phyloP scores from a whole-genome alignment of 768 basidiomycete species.

The Auricularia sp. region DNA sequence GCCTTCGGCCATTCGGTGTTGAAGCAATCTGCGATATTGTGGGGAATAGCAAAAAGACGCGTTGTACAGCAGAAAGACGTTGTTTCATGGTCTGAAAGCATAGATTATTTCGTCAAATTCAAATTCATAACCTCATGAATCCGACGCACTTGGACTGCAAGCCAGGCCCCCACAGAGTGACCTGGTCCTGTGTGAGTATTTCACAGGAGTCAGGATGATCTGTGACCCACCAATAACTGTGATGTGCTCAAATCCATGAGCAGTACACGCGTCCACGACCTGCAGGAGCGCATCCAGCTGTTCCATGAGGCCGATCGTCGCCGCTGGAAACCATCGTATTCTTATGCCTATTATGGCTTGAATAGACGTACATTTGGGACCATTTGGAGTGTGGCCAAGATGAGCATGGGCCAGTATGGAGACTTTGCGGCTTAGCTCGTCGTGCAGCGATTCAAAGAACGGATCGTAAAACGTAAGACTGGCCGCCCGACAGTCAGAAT shows the following conservation, averaged over 20 bases:
- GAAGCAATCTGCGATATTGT: slow-evolving; percentile 51
- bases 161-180: slow-evolving; percentile 69
- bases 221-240: slow-evolving; percentile 8
- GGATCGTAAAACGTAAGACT: slow-evolving; percentile 42
- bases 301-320: slow-evolving; percentile 28
- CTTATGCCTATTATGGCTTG: not conserved
- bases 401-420: slow-evolving; percentile 54
- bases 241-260: slow-evolving; percentile 10
- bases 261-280: slow-evolving; percentile 38
- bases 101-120: not conserved
- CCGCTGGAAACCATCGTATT: slow-evolving; percentile 9
- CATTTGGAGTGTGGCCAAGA: slow-evolving; percentile 47
- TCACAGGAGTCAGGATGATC: slow-evolving; percentile 30
- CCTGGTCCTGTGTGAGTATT: slow-evolving; percentile 18
- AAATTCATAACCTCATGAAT: slow-evolving; percentile 2
- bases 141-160: slow-evolving; percentile 42
- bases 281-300: slow-evolving; percentile 50
- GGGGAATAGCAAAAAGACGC: slow-evolving; percentile 58
- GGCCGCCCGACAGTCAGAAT: not conserved
- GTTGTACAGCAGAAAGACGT: slow-evolving; percentile 26
- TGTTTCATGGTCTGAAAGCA: slow-evolving; percentile 39
- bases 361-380: not conserved
- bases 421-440: slow-evolving; percentile 23
- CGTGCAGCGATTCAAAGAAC: slow-evolving; percentile 47
- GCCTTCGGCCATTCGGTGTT: slow-evolving; percentile 50